Evolutionary conservation across 2,329 filamentous ascomycete genomes (phyloP).

Genomic region (Penicillium paneum): DNA sequence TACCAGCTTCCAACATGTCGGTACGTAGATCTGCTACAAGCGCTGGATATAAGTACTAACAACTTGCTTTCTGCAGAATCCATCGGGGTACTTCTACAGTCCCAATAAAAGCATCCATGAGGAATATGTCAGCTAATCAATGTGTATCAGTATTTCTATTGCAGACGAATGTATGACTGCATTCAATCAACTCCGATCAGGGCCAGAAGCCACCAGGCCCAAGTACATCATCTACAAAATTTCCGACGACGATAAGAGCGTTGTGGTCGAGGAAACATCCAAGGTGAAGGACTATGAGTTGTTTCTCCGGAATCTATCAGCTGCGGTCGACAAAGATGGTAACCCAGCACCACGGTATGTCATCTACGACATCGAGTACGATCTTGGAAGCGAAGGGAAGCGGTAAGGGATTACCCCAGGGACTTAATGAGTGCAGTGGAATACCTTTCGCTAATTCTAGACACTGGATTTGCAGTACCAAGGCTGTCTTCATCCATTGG

Average conservation of each 20-base stretch:
- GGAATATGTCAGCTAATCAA: not conserved
- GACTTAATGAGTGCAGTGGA: not conserved
- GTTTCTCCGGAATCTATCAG: conserved; percentile 14
- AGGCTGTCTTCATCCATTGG: not conserved
- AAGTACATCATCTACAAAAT: conserved; percentile 49
- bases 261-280: conserved; percentile 37
- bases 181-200: conserved; percentile 32
- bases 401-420: conserved; percentile 17
- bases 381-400: conserved; percentile 37
- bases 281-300: conserved; percentile 32
- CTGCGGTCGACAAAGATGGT: conserved; percentile 23
- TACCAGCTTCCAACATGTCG: not conserved
- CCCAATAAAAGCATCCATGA: not conserved
- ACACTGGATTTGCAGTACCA: not conserved
- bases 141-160: not conserved
- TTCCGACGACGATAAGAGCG: conserved; percentile 35
- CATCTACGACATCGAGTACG: conserved; percentile 39
- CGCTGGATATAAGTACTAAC: not conserved
- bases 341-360: conserved; percentile 27
- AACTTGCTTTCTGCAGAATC: not conserved
- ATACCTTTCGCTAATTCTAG: not conserved
- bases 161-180: conserved; percentile 29
- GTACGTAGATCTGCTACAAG: not conserved
- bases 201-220: conserved; percentile 39
- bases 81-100: not conserved